Evolutionary conservation across 2,329 filamentous ascomycete genomes (phyloP).

Genomic region (Xylariomycetidae sp.): DNA sequence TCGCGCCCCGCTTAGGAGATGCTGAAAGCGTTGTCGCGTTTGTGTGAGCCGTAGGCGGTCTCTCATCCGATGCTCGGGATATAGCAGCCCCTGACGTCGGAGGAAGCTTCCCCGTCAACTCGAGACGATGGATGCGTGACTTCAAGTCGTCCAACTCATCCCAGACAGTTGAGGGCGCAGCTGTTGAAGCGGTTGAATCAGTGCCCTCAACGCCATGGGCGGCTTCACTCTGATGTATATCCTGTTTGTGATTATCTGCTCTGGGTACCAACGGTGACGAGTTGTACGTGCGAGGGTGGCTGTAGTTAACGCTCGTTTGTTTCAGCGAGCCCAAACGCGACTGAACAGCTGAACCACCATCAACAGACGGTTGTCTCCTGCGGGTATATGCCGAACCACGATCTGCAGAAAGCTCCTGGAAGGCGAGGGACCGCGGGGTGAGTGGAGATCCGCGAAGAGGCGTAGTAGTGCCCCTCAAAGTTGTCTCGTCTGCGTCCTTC

Average conservation of each 20-base stretch:
- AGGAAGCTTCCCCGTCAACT: constrained; percentile 83
- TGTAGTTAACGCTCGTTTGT: constrained; percentile 31
- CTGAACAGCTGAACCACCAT: constrained; percentile 35
- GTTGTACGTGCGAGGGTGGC: constrained; percentile 45
- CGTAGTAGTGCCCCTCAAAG: constrained; percentile 32
- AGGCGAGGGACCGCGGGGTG: constrained; percentile 44
- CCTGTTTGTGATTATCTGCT: constrained; percentile 33
- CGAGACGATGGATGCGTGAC: constrained; percentile 83
- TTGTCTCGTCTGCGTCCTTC: constrained; percentile 33
- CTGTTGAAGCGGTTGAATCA: constrained; percentile 83
- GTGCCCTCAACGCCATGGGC: constrained; percentile 59
- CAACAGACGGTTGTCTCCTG: constrained; percentile 44
- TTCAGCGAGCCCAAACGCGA: constrained; percentile 43
- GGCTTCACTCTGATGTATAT: constrained; percentile 31
- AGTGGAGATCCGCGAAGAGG: constrained; percentile 39
- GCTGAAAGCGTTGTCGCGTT: constrained; percentile 79
- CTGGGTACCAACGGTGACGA: constrained; percentile 57
- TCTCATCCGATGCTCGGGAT: constrained; percentile 68
- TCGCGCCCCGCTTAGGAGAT: constrained; percentile 71
- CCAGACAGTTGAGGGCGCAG: constrained; percentile 90
- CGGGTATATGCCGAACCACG: constrained; percentile 21
- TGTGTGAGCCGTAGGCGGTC: constrained; percentile 86
- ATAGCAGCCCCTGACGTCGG: constrained; percentile 77
- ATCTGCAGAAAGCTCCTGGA: constrained; percentile 37
- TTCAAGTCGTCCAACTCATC: constrained; percentile 96